These are phyloP conservation scores for Umbelopsis vinacea DNA, from an alignment of 192 early-diverging fungal species.

Conservation along the genomic window DNA sequence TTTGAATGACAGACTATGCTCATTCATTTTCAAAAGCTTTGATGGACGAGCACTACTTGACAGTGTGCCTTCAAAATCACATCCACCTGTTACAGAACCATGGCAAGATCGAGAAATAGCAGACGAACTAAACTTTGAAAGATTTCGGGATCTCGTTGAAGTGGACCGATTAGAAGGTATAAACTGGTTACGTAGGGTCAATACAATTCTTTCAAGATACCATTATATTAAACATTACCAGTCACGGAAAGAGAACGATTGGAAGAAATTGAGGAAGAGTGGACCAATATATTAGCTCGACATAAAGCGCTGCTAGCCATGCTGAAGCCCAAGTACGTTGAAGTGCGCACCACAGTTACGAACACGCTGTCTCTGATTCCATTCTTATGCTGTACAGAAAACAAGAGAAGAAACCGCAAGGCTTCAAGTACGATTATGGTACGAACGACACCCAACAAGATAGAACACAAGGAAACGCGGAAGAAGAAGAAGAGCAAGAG, in stretches of 20 bases:
- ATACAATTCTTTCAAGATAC: background rate
- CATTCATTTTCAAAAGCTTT: constrained; percentile 40
- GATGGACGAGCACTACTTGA: constrained; percentile 57
- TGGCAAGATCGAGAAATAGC: constrained; percentile 46
- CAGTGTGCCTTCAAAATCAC: constrained; percentile 35
- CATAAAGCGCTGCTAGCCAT: constrained; percentile 47
- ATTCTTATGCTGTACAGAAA: background rate
- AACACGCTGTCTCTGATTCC: background rate
- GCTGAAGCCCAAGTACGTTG: constrained; percentile 31
- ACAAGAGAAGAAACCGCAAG: constrained; percentile 22
- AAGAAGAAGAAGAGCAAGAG: constrained; percentile 38
- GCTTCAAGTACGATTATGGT: constrained; percentile 26
- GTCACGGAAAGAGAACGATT: constrained; percentile 45
- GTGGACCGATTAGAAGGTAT: constrained; percentile 48
- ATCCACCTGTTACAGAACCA: constrained; percentile 12
- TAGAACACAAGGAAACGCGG: background rate
- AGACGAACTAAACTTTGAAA: constrained; percentile 58
- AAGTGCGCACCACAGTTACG: background rate
- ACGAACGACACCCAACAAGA: constrained; percentile 9
- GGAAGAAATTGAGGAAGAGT: constrained; percentile 51
- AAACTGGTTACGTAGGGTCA: background rate
- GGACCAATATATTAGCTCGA: constrained; percentile 54
- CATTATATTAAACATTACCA: constrained; percentile 4
- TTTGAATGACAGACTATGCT: background rate
- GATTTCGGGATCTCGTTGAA: constrained; percentile 58